phyloP scores from a whole-genome alignment of 805 yeast species.

The Kuraishia cidri region DNA sequence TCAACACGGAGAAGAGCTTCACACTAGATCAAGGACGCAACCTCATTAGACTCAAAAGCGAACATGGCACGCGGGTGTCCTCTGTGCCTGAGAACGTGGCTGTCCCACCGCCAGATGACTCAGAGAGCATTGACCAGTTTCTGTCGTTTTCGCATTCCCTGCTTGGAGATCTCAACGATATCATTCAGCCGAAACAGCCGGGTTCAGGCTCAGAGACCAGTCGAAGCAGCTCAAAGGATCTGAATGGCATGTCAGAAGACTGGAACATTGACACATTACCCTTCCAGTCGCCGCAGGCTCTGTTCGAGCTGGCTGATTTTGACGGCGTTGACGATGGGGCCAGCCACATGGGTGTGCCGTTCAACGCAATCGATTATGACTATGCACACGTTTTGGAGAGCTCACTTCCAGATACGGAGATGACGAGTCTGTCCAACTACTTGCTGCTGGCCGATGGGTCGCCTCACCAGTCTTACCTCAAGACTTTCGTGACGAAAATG shows the following conservation, averaged over 20 bases:
- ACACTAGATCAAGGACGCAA: neutral
- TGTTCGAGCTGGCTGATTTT: neutral
- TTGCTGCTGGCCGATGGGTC: slow-evolving; percentile 11
- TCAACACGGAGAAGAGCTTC: slow-evolving; percentile 7
- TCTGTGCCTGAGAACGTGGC: neutral
- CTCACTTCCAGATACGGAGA: slow-evolving; percentile 9
- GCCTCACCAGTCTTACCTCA: slow-evolving; percentile 12
- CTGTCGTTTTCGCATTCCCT: neutral
- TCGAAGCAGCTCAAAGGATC: too few relatives aligned
- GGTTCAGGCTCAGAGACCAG: too few relatives aligned
- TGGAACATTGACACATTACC: slow-evolving; percentile 3
- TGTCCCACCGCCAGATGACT: neutral
- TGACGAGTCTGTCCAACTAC: slow-evolving; percentile 10
- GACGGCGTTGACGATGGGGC: neutral
- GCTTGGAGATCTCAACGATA: slow-evolving; percentile 1
- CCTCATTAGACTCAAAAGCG: neutral
- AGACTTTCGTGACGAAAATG: slow-evolving; percentile 17
- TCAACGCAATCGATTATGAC: slow-evolving; percentile 8
- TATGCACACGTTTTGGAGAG: slow-evolving; percentile 9
- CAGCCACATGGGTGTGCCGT: neutral
- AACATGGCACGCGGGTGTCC: neutral
- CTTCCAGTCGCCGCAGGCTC: neutral
- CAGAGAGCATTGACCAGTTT: neutral
- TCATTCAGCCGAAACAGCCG: neutral
- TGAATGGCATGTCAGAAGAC: neutral